Evolutionary conservation across 495 filamentous ascomycete species (phyloP).

Genomic region (Xylaria telfairii): DNA sequence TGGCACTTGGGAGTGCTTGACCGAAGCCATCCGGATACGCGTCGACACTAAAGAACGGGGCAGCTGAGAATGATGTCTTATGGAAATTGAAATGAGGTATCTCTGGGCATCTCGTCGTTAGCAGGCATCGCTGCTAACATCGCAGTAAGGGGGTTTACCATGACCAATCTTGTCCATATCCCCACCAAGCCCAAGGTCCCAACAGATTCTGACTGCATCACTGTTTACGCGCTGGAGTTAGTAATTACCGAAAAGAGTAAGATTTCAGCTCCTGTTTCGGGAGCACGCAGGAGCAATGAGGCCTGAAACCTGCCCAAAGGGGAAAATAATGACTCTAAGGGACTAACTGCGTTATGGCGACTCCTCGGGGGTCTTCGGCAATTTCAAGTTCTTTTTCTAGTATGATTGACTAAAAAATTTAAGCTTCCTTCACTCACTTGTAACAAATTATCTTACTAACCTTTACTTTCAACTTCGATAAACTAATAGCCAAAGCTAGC

Average conservation of each 20-base stretch:
- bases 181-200: slow-evolving; percentile 52
- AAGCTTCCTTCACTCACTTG: neutral
- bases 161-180: slow-evolving; percentile 45
- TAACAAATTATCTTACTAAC: slow-evolving; percentile 24
- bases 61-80: slow-evolving; percentile 28
- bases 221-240: no score
- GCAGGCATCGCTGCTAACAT: neutral
- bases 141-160: slow-evolving; percentile 21
- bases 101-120: slow-evolving; percentile 27
- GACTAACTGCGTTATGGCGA: slow-evolving; percentile 58
- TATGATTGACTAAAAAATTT: slow-evolving; percentile 34
- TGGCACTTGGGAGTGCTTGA: slow-evolving; percentile 32
- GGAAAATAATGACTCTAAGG: no score
- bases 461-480: slow-evolving; percentile 42
- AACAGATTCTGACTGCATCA: slow-evolving; percentile 56
- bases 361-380: slow-evolving; percentile 57
- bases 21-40: slow-evolving; percentile 17
- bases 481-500: slow-evolving; percentile 39
- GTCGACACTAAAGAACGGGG: slow-evolving; percentile 26
- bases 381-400: slow-evolving; percentile 55
- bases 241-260: no score
- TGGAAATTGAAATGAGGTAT: slow-evolving; percentile 40
- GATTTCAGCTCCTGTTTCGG: no score
- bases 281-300: no score
- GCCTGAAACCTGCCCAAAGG: no score